Base-by-base conservation (phyloP, 257 asterid genomes). In the Fraxinus pennsylvanica region DNA sequence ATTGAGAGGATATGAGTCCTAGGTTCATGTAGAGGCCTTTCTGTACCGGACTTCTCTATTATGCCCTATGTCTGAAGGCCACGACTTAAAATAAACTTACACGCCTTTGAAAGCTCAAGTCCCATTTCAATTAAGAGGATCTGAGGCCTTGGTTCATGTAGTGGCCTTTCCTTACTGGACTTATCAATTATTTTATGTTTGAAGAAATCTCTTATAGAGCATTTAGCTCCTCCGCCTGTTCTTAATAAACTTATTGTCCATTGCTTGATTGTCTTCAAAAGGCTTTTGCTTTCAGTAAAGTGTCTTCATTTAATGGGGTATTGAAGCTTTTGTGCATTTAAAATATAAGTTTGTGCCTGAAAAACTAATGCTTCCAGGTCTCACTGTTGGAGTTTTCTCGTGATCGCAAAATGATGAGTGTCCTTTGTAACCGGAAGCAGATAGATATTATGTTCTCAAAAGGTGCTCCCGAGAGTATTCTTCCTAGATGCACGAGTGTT, bases 361-460 rank as follows among this genome's bases (percentile, higher is more conserved):
- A 68, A 71, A 45, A 54, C 33, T 77, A 52, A 68, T 83, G 74
- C 85, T 69, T 85, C 84, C 88, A 96, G 99, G 94, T 96, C 76
- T 93, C 97, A 9, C 81, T 83, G 70, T 83, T 96, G 89, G 99
- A 96, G 82, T 96, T 96, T 89, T 92, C 97, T 76, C 99, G 98
- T 85, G 98, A 96, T 83, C 97, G 99, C 68, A 96, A 96, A 82
- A 90, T 96, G 99, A 96, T 96, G 99, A 96, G 99, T 83, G 97
- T 91, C 84, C 97, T 96, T 45, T 93, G 97, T 89, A 91, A 88
- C 90, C 91, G 93, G 82, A 96, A 93, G 90, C 97, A 93, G 87
- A 87, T 89, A 81, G 96, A 91, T 81, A 90, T 93, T 74, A 90
- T 93, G 98, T 93, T 96, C 87, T 90, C 99, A 68, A 96, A 96